These are phyloP conservation scores for Lithohypha guttulata DNA, from an alignment of 2,329 filamentous ascomycete species.

Conservation along the genomic window DNA sequence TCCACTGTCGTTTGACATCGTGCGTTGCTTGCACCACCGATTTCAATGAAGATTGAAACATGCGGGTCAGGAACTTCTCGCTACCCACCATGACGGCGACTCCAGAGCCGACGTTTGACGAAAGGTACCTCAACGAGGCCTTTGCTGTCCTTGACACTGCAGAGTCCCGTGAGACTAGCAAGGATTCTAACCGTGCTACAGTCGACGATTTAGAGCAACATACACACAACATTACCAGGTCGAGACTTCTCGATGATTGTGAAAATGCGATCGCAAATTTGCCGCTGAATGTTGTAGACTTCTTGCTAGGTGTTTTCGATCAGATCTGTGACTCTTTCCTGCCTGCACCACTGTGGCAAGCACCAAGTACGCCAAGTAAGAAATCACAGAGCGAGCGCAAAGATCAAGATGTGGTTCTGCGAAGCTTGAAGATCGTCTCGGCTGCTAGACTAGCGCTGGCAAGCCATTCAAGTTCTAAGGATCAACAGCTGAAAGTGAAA, in stretches of 20 bases:
- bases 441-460: slow-evolving; percentile 7
- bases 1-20: background rate
- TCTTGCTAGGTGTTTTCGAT: slow-evolving; percentile 3
- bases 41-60: background rate
- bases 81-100: slow-evolving; percentile 2
- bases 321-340: slow-evolving; percentile 8
- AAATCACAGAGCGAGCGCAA: background rate
- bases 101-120: slow-evolving; percentile 5
- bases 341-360: slow-evolving; percentile 6
- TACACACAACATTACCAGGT: slow-evolving; percentile 1
- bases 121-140: slow-evolving; percentile 1
- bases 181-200: background rate
- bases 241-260: slow-evolving; percentile 5
- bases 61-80: slow-evolving; percentile 8
- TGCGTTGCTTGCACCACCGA: too few relatives aligned
- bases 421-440: slow-evolving; percentile 2
- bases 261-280: slow-evolving; percentile 8
- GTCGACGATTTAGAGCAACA: slow-evolving; percentile 3
- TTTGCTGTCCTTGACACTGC: slow-evolving; percentile 4
- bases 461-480: slow-evolving; percentile 1
- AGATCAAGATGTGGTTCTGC: background rate
- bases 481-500: slow-evolving; percentile 7
- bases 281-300: slow-evolving; percentile 3
- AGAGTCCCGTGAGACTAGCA: background rate
- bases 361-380: slow-evolving; percentile 4